Evolutionary conservation across 2,329 filamentous ascomycete genomes (phyloP).

Genomic region (Metarhizium robertsii): DNA sequence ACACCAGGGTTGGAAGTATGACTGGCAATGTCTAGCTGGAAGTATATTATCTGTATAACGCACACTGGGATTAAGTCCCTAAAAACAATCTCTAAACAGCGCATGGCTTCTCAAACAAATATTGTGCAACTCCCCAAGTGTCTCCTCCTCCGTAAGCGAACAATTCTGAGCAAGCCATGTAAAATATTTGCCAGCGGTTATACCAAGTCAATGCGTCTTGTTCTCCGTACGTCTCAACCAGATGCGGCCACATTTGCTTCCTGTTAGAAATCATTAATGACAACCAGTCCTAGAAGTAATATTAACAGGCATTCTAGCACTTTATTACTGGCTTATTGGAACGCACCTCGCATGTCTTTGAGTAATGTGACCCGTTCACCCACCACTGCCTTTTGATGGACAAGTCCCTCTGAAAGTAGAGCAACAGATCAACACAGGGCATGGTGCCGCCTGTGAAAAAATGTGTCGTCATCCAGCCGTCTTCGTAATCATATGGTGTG

Average conservation of each 20-base stretch:
- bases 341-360: conserved; percentile 56
- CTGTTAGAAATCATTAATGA: conserved; percentile 49
- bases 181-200: conserved; percentile 64
- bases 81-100: conserved; percentile 5
- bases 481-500: conserved; percentile 61
- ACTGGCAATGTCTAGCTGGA: not conserved
- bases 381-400: conserved; percentile 57
- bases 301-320: not conserved
- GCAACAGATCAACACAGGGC: conserved; percentile 56
- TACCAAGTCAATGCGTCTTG: conserved; percentile 53
- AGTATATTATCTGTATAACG: not conserved
- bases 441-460: conserved; percentile 69
- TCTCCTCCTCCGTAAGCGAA: conserved; percentile 58
- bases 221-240: conserved; percentile 57
- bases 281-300: conserved; percentile 45
- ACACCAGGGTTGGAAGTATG: conserved; percentile 5
- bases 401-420: conserved; percentile 57
- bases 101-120: conserved; percentile 53
- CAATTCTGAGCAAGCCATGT: conserved; percentile 61
- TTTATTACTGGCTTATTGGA: not conserved
- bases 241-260: conserved; percentile 51
- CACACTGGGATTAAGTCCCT: not conserved
- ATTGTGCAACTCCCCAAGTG: conserved; percentile 59
- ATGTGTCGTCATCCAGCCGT: conserved; percentile 64
- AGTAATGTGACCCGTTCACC: conserved; percentile 60